A percentile compares a stretch with the other conserved stretches of the same genome.
Conservation (phyloP, 306 rosid species). For the Medicago arabica region DNA sequence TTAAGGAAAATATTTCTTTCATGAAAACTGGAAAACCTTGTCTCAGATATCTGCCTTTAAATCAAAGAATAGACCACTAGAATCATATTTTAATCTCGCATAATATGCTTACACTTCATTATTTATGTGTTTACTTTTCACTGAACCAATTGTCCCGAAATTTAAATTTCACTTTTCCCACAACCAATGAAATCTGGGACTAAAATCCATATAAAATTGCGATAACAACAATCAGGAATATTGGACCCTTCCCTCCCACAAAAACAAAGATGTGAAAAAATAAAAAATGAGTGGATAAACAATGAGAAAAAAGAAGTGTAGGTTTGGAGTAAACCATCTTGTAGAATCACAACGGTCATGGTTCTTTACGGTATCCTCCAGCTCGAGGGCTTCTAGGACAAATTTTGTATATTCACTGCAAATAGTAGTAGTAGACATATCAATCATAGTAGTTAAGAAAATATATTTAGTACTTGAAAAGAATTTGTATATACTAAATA, state of each 20-base stretch:
- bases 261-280: not conserved
- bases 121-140: too few relatives aligned
- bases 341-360: slow-evolving; percentile 66
- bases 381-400: slow-evolving; percentile 84
- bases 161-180: too few relatives aligned
- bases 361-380: slow-evolving; percentile 86
- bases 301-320: slow-evolving; percentile 18
- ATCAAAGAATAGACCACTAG: too few relatives aligned
- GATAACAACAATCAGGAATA: not conserved
- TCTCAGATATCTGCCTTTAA: too few relatives aligned
- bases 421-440: slow-evolving; percentile 34
- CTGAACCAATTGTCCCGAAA: too few relatives aligned
- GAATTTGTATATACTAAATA: not conserved
- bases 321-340: slow-evolving; percentile 74
- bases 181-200: slow-evolving; percentile 11
- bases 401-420: slow-evolving; percentile 86
- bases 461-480: slow-evolving; percentile 32
- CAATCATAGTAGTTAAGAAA: slow-evolving; percentile 19
- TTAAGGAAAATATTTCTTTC: too few relatives aligned
- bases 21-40: too few relatives aligned
- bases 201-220: not conserved
- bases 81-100: too few relatives aligned
- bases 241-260: not conserved
- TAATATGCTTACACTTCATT: too few relatives aligned
- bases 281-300: slow-evolving; percentile 3